These are phyloP conservation scores for Pseudomonodictys pantanalensis DNA, from an alignment of 495 filamentous ascomycete genomes.

Conservation along the genomic window DNA sequence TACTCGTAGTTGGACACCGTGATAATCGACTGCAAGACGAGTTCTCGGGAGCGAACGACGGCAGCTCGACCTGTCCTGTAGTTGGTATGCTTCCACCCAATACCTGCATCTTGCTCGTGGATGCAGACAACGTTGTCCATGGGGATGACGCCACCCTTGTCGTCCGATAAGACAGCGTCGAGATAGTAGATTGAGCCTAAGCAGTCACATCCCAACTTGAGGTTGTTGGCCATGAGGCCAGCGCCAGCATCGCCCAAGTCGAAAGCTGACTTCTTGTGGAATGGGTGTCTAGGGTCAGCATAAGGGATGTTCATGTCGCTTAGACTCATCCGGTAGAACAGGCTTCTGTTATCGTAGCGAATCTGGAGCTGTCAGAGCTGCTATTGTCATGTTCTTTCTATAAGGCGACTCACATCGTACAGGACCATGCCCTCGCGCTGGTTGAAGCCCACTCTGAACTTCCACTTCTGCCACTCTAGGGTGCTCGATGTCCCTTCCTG, in stretches of 20 bases:
- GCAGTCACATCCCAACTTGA: constrained; percentile 51
- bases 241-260: constrained; percentile 75
- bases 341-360: constrained; percentile 61
- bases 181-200: constrained; percentile 76
- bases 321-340: constrained; percentile 67
- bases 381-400: background rate
- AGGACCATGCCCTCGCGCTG: constrained; percentile 66
- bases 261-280: constrained; percentile 75
- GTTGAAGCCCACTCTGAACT: constrained; percentile 72
- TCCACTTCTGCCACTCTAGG: constrained; percentile 69
- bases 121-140: constrained; percentile 76
- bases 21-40: constrained; percentile 66
- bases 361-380: constrained; percentile 35
- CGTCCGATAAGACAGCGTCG: constrained; percentile 52
- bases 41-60: constrained; percentile 64
- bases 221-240: constrained; percentile 72
- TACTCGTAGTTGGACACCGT: constrained; percentile 65
- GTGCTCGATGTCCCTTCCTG: constrained; percentile 46
- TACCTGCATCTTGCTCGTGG: constrained; percentile 71
- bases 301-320: constrained; percentile 81
- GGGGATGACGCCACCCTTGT: constrained; percentile 56
- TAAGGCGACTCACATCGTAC: constrained; percentile 50
- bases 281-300: constrained; percentile 67
- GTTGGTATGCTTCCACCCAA: constrained; percentile 82
- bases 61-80: constrained; percentile 68